These are phyloP conservation scores for Catunica adiposa DNA, from an alignment of 2,329 filamentous ascomycete species.

Conservation along the genomic window DNA sequence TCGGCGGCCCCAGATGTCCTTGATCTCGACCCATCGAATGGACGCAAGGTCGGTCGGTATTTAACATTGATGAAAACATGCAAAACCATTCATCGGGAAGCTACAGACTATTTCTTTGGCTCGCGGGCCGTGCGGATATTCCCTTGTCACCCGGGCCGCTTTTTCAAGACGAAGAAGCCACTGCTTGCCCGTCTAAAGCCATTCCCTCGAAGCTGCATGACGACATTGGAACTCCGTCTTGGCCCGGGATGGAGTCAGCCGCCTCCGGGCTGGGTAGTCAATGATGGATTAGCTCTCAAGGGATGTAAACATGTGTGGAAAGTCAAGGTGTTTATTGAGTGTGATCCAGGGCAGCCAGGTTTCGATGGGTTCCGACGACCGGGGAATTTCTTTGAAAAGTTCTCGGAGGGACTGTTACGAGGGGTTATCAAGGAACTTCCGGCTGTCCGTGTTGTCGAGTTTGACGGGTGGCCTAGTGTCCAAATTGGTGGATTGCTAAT, in stretches of 20 bases:
- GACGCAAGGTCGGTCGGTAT: slow-evolving; percentile 41
- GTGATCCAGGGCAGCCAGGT: slow-evolving; percentile 49
- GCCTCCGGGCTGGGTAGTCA: slow-evolving; percentile 54
- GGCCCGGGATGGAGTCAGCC: slow-evolving; percentile 59
- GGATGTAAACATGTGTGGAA: slow-evolving; percentile 43
- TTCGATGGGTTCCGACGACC: slow-evolving; percentile 52
- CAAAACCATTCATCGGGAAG: slow-evolving; percentile 44
- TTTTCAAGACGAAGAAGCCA: slow-evolving; percentile 59
- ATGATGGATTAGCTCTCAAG: slow-evolving; percentile 42
- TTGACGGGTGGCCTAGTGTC: slow-evolving; percentile 53
- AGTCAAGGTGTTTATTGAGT: slow-evolving; percentile 53
- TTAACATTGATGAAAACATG: slow-evolving; percentile 46
- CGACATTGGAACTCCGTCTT: slow-evolving; percentile 50
- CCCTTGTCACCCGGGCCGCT: slow-evolving; percentile 43
- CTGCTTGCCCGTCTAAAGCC: slow-evolving; percentile 49
- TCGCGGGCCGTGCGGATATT: slow-evolving; percentile 48
- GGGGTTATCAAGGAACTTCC: slow-evolving; percentile 41
- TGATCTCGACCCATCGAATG: slow-evolving; percentile 51
- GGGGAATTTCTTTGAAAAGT: slow-evolving; percentile 54
- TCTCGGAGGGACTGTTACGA: slow-evolving; percentile 40
- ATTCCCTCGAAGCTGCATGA: slow-evolving; percentile 42
- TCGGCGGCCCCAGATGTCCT: slow-evolving; percentile 35
- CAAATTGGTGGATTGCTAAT: slow-evolving; percentile 50
- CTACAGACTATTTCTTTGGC: slow-evolving; percentile 49
- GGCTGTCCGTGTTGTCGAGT: slow-evolving; percentile 41